phyloP scores from a whole-genome alignment of 441 rosid genomes.

The Omphalea diandra region DNA sequence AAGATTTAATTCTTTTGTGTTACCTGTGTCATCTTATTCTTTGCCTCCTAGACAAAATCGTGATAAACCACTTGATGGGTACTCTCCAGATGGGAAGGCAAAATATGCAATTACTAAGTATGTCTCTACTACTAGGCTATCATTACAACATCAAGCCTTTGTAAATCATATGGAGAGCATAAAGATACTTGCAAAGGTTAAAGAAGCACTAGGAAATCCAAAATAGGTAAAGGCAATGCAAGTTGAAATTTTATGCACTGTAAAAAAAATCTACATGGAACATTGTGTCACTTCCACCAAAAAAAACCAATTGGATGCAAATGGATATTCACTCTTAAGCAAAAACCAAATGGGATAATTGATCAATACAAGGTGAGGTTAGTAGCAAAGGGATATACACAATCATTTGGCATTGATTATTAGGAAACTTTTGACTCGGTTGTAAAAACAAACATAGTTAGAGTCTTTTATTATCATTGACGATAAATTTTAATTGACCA shows the following conservation, averaged over 20 bases:
- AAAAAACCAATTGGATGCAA: not conserved
- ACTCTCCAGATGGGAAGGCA: not conserved
- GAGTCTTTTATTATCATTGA: too few species aligned
- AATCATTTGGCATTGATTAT: too few species aligned
- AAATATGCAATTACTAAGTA: not conserved
- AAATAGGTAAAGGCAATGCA: not conserved
- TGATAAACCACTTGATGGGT: not conserved
- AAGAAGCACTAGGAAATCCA: not conserved
- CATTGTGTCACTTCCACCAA: too few species aligned
- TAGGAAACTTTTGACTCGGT: not conserved
- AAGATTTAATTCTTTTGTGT: not conserved
- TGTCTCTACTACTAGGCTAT: not conserved
- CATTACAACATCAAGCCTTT: conserved; percentile 6
- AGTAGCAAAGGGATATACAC: too few species aligned
- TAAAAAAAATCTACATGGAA: too few species aligned
- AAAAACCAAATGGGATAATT: not conserved
- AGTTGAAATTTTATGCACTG: too few species aligned
- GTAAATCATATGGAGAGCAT: not conserved
- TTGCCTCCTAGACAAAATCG: not conserved
- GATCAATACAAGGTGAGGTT: not conserved
- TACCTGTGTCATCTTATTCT: not conserved
- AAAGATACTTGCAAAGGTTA: too few species aligned
- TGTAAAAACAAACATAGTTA: conserved; percentile 3
- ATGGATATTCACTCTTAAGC: too few species aligned
- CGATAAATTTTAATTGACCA: not conserved